Percentiles rank a stretch among this genome's conserved stretches.
These are phyloP conservation scores for Knufia petricola DNA, from an alignment of 2,329 filamentous ascomycete genomes.

Conservation along the genomic window DNA sequence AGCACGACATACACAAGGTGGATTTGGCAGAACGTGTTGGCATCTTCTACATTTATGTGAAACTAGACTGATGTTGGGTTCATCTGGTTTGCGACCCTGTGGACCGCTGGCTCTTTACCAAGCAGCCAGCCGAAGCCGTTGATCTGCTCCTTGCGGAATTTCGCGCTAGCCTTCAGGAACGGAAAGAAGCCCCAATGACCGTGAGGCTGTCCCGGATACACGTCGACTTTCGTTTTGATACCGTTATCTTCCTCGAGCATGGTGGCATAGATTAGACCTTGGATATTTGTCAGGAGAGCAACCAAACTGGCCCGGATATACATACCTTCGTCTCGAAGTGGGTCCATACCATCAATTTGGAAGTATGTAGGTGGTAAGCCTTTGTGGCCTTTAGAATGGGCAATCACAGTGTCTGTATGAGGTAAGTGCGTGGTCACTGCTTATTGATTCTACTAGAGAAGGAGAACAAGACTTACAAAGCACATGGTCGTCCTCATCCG, in stretches of 20 bases:
- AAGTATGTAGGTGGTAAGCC: constrained; percentile 23
- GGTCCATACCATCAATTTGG: constrained; percentile 25
- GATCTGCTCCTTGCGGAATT: constrained; percentile 23
- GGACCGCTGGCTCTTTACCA: constrained; percentile 16
- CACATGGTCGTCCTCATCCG: constrained; percentile 17
- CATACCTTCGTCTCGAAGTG: constrained; percentile 22
- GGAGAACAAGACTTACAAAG: constrained; percentile 10
- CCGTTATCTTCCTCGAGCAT: constrained; percentile 22
- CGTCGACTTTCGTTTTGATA: constrained; percentile 24
- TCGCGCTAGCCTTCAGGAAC: constrained; percentile 20
- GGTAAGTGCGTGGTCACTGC: background rate
- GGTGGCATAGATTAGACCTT: constrained; percentile 21
- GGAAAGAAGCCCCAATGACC: constrained; percentile 25
- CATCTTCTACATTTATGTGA: background rate
- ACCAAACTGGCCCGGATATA: too few relatives aligned
- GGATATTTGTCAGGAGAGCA: too few relatives aligned
- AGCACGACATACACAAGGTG: too few relatives aligned
- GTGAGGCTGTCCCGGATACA: constrained; percentile 29
- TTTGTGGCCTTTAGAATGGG: constrained; percentile 23
- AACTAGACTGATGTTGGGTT: constrained; percentile 2
- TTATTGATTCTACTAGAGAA: background rate
- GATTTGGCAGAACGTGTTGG: too few relatives aligned
- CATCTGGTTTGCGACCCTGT: constrained; percentile 11
- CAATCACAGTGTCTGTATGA: constrained; percentile 5
- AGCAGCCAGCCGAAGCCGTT: constrained; percentile 19